phyloP scores from a whole-genome alignment of 2,329 filamentous ascomycete species.

The Trichoderma afroharzianum region DNA sequence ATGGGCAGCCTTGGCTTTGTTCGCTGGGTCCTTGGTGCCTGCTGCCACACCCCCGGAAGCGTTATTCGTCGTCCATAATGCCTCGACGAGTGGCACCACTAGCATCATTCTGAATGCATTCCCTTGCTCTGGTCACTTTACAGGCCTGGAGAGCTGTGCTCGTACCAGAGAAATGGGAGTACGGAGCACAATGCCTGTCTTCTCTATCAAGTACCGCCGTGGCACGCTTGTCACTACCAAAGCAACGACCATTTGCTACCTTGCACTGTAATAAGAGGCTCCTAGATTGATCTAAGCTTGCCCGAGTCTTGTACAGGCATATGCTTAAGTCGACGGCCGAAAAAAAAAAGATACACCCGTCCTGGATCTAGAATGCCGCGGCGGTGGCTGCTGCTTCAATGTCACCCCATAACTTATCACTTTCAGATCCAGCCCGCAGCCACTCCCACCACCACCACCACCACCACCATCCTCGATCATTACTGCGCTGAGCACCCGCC shows the following conservation, averaged over 20 bases:
- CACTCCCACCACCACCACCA: neutral
- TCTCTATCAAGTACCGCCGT: neutral
- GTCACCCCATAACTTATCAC: conserved; percentile 13
- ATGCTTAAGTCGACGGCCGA: neutral
- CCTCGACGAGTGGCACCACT: conserved; percentile 15
- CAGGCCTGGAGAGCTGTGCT: neutral
- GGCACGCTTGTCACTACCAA: neutral
- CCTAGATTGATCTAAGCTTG: neutral
- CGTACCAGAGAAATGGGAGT: neutral
- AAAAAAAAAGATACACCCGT: neutral
- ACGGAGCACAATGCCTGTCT: neutral
- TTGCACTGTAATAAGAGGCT: neutral
- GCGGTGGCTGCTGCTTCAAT: conserved; percentile 11
- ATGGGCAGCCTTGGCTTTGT: conserved; percentile 8
- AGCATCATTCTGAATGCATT: neutral
- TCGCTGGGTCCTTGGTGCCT: conserved; percentile 4
- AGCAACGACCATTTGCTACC: neutral
- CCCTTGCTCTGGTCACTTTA: neutral
- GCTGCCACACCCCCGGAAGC: conserved; percentile 4
- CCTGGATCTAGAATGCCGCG: conserved; percentile 5
- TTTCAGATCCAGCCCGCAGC: conserved; percentile 16
- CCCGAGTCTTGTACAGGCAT: neutral
- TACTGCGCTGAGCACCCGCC: conserved; percentile 4
- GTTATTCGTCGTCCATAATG: conserved; percentile 6
- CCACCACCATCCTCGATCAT: neutral